Conservation (phyloP, 1,284 basidiomycete genomes). For the Termitomyces sp. region DNA sequence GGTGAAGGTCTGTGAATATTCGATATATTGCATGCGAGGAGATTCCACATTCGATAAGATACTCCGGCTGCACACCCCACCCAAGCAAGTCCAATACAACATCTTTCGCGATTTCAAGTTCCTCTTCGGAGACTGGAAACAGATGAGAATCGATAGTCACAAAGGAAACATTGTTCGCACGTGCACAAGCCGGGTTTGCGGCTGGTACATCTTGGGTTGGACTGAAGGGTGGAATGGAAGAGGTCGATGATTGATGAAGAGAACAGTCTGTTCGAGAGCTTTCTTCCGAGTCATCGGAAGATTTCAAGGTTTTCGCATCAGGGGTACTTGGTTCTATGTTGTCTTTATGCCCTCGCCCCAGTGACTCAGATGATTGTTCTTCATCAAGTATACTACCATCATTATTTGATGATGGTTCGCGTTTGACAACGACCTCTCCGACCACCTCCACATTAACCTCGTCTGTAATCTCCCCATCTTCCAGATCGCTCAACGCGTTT, state of each 20-base stretch:
- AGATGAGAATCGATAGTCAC: neutral
- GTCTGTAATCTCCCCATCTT: slow-evolving; percentile 27
- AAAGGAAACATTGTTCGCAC: slow-evolving; percentile 2
- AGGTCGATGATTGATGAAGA: neutral
- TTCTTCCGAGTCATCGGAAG: neutral
- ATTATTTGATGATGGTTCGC: neutral
- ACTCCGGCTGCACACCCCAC: slow-evolving; percentile 39
- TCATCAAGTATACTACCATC: neutral
- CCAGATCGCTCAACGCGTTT: slow-evolving; percentile 23
- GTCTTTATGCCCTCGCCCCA: neutral
- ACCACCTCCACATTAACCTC: slow-evolving; percentile 19
- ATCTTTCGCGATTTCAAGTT: slow-evolving; percentile 33
- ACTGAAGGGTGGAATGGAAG: neutral
- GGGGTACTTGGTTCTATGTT: neutral
- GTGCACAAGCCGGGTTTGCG: neutral
- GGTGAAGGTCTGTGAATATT: slow-evolving; percentile 35
- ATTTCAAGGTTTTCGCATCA: neutral
- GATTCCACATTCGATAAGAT: slow-evolving; percentile 36
- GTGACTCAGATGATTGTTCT: neutral
- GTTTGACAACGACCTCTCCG: neutral
- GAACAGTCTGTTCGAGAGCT: neutral
- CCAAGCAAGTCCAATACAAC: slow-evolving; percentile 40
- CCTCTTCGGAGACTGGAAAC: slow-evolving; percentile 27
- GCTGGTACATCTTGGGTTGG: neutral
- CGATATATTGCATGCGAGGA: slow-evolving; percentile 31